phyloP scores from a whole-genome alignment of 1,284 basidiomycete species.

The Rhodotorula mucilaginosa region DNA sequence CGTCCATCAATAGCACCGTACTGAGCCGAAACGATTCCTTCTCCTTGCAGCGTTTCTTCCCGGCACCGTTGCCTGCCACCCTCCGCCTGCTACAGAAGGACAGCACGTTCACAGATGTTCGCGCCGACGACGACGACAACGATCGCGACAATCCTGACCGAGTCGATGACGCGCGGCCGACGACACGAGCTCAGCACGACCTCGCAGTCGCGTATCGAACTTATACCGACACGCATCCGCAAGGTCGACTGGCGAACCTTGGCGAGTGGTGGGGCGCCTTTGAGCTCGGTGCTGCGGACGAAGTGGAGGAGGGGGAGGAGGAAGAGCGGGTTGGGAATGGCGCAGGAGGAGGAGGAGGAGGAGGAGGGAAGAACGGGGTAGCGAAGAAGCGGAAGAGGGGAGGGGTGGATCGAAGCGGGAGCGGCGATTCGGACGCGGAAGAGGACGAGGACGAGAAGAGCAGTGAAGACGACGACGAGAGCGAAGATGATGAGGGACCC shows the following conservation, averaged over 20 bases:
- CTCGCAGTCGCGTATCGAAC: slow-evolving; percentile 33
- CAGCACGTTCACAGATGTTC: slow-evolving; percentile 9
- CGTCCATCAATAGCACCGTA: neutral
- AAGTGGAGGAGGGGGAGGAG: neutral
- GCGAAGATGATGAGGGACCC: slow-evolving; percentile 21
- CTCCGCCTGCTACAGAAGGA: slow-evolving; percentile 7
- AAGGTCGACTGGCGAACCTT: slow-evolving; percentile 42
- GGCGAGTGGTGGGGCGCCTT: slow-evolving; percentile 44
- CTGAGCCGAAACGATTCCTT: neutral
- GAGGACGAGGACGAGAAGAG: slow-evolving; percentile 11
- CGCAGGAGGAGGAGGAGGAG: neutral
- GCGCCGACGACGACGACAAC: neutral
- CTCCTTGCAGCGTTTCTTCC: slow-evolving; percentile 26
- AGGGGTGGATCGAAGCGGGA: neutral
- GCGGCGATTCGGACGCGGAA: slow-evolving; percentile 9
- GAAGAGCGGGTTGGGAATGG: neutral
- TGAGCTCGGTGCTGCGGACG: slow-evolving; percentile 12
- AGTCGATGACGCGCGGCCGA: neutral
- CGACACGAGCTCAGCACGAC: slow-evolving; percentile 13
- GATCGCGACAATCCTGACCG: neutral
- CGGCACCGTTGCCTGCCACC: slow-evolving; percentile 11
- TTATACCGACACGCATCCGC: slow-evolving; percentile 33
- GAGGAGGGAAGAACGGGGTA: neutral
- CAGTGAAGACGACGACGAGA: slow-evolving; percentile 20
- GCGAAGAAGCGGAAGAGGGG: neutral